These are phyloP conservation scores for Scheffersomyces lignicola DNA, from an alignment of 1,139 yeast genomes.

Conservation along the genomic window DNA sequence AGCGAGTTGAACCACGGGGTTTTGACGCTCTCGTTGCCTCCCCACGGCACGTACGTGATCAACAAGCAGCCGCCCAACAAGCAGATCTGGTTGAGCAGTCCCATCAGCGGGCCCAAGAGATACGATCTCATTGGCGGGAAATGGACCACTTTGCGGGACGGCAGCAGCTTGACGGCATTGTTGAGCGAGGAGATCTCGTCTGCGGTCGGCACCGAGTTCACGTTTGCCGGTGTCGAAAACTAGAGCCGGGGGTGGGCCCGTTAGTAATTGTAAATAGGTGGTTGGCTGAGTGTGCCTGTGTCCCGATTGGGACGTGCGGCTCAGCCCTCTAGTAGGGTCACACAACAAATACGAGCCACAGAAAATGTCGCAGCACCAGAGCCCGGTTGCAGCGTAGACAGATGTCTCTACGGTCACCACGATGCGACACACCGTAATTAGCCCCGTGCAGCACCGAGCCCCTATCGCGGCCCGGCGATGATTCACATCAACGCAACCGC, in stretches of 20 bases:
- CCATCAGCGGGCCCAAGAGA: conserved; percentile 86
- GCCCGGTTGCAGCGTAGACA: no score
- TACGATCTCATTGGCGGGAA: conserved; percentile 56
- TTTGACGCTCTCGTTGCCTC: conserved; percentile 64
- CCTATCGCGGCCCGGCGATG: no score
- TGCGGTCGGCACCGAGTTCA: conserved; percentile 33
- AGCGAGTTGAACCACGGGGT: conserved; percentile 87
- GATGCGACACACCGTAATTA: no score
- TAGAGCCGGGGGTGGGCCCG: conserved; percentile 10
- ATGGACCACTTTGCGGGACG: conserved; percentile 66
- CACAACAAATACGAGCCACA: no score
- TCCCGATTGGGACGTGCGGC: no score
- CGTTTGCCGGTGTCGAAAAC: conserved; percentile 23
- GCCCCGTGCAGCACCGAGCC: no score
- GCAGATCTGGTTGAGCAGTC: conserved; percentile 92
- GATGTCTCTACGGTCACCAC: no score
- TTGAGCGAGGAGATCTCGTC: conserved; percentile 47
- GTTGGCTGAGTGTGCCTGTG: no score
- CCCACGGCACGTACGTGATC: conserved; percentile 78
- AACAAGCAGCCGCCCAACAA: conserved; percentile 94
- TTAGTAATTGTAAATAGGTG: background rate
- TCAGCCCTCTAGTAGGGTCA: no score
- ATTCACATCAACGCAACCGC: no score
- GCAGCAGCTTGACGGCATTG: conserved; percentile 45
- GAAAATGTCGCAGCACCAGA: no score